phyloP scores from a whole-genome alignment of 352 stramenopile genomes.

The Aphanomyces euteiches region DNA sequence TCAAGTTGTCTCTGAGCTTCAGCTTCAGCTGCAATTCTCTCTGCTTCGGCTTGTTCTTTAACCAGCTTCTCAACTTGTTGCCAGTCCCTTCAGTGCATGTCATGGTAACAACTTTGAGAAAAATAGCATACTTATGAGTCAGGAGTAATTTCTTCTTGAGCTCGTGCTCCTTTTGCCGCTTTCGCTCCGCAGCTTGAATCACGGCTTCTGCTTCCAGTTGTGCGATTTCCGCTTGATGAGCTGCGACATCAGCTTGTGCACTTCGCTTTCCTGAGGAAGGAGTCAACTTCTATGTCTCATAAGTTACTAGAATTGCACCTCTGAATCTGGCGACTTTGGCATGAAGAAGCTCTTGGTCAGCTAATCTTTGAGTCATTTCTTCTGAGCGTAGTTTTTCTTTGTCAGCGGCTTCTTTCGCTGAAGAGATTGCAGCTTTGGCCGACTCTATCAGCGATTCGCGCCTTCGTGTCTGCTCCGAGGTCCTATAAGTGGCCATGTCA shows the following conservation, averaged over 20 bases:
- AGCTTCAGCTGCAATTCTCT: conserved; percentile 40
- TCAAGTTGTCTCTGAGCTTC: conserved; percentile 39
- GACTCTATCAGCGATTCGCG: not conserved
- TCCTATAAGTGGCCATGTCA: not conserved
- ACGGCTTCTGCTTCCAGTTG: conserved; percentile 16
- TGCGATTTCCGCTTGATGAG: conserved; percentile 35
- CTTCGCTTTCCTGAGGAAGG: conserved; percentile 27
- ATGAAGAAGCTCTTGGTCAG: conserved; percentile 41
- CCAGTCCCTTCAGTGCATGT: not conserved
- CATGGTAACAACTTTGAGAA: not conserved
- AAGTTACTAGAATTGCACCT: conserved; percentile 57
- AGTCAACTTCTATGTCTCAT: conserved; percentile 47
- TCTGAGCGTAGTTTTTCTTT: not conserved
- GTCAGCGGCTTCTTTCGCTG: not conserved
- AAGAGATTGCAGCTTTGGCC: not conserved
- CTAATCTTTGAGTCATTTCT: conserved; percentile 27
- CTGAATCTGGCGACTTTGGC: conserved; percentile 49
- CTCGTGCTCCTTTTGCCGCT: conserved; percentile 45
- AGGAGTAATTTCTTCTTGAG: conserved; percentile 50
- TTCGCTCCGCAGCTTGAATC: not conserved
- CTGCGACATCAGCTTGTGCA: conserved; percentile 35
- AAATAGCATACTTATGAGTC: conserved; percentile 47
- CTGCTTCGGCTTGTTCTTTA: conserved; percentile 38
- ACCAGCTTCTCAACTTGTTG: conserved; percentile 50
- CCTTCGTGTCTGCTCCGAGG: not conserved